Percentiles rank a stretch among this genome's conserved stretches.
Conservation (phyloP, 1,139 yeast species). For the Geotrichum aggregatum region DNA sequence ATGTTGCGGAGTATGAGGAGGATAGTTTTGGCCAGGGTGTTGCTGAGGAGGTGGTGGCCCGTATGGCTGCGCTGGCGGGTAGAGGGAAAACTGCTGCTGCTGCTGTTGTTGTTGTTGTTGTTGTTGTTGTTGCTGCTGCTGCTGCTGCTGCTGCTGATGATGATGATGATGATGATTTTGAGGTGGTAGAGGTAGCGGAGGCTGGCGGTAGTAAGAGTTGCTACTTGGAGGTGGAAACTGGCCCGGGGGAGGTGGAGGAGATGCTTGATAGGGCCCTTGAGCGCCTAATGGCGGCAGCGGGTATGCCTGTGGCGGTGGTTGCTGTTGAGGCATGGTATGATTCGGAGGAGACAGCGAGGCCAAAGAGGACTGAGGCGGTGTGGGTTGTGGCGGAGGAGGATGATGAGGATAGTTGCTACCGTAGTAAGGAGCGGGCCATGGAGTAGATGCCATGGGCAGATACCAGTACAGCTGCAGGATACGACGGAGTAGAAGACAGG, state of each 20-base stretch:
- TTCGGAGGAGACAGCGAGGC: slow-evolving; percentile 10
- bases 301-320: slow-evolving; percentile 1
- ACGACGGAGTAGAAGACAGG: neutral
- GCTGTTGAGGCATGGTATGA: slow-evolving; percentile 11
- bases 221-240: neutral
- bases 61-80: too few species aligned
- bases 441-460: neutral
- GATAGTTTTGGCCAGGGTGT: slow-evolving; percentile 9
- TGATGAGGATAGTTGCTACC: neutral
- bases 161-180: slow-evolving; percentile 3
- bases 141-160: neutral
- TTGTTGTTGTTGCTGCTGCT: slow-evolving; percentile 8
- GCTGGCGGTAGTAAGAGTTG: neutral
- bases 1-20: slow-evolving; percentile 8
- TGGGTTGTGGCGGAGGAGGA: slow-evolving; percentile 4
- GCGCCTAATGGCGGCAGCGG: slow-evolving; percentile 4
- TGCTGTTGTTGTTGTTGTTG: slow-evolving; percentile 2
- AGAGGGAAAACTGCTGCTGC: slow-evolving; percentile 1
- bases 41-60: slow-evolving; percentile 9
- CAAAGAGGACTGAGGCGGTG: slow-evolving; percentile 12
- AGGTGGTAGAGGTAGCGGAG: neutral
- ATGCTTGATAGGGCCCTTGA: neutral
- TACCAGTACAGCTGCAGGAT: neutral
- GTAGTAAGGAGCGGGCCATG: slow-evolving; percentile 9
- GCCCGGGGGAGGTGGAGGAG: slow-evolving; percentile 10